A percentile compares a stretch with the other conserved stretches of the same genome.
Conservation (phyloP, 208 protist species). For the Angomonas deanei region DNA sequence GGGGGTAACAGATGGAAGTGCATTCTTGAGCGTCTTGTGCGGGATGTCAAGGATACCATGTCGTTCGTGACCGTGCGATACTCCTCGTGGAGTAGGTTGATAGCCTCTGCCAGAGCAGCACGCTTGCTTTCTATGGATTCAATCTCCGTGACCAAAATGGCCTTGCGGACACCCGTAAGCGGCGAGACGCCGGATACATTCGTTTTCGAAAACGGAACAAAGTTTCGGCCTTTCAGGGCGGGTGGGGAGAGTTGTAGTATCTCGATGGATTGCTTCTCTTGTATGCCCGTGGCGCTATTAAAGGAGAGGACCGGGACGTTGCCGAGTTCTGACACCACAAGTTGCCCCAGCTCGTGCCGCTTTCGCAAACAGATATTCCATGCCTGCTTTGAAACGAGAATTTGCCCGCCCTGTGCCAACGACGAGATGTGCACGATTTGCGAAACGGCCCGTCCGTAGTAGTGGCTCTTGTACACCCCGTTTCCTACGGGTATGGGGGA, state of each 20-base stretch:
- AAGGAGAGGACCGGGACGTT: slow-evolving; percentile 60
- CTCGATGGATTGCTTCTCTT: slow-evolving; percentile 64
- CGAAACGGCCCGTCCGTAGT: slow-evolving; percentile 76
- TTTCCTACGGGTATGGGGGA: slow-evolving; percentile 42
- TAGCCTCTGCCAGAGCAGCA: slow-evolving; percentile 31
- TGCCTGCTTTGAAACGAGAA: slow-evolving; percentile 55
- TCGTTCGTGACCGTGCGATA: slow-evolving; percentile 34
- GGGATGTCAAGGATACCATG: slow-evolving; percentile 30
- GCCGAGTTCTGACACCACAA: slow-evolving; percentile 49
- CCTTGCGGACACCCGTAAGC: slow-evolving; percentile 37
- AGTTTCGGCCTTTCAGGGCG: slow-evolving; percentile 38
- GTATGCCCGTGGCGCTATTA: slow-evolving; percentile 49
- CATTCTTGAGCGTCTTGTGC: slow-evolving; percentile 30
- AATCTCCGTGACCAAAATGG: slow-evolving; percentile 56
- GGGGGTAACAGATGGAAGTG: slow-evolving; percentile 83
- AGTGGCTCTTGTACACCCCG: slow-evolving; percentile 60
- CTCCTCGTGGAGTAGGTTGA: slow-evolving; percentile 53
- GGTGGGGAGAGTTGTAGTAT: slow-evolving; percentile 54
- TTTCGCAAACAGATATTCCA: slow-evolving; percentile 54
- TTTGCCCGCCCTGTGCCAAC: slow-evolving; percentile 76
- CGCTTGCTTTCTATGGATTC: slow-evolving; percentile 47
- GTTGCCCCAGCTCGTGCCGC: slow-evolving; percentile 48
- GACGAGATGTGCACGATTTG: slow-evolving; percentile 68
- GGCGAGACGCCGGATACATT: slow-evolving; percentile 23
- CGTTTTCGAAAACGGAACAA: slow-evolving; percentile 28